These are phyloP conservation scores for Globisporangium carolinianum DNA, from an alignment of 352 stramenopile species.

Conservation along the genomic window DNA sequence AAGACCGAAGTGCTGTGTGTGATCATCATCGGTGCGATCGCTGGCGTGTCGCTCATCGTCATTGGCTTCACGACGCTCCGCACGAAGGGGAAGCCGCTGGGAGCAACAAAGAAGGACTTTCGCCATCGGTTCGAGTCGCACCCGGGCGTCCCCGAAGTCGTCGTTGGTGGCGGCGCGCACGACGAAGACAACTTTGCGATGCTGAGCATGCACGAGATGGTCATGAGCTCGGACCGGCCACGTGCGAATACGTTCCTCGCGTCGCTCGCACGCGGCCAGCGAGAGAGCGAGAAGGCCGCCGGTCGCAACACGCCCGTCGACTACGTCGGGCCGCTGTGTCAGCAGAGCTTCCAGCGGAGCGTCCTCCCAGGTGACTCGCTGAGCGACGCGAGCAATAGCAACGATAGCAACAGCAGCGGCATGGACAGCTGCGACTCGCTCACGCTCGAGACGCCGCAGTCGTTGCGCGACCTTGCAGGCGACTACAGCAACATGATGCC, in stretches of 20 bases:
- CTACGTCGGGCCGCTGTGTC: conserved; percentile 40
- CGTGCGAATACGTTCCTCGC: conserved; percentile 46
- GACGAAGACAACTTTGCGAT: conserved; percentile 75
- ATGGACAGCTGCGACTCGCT: conserved; percentile 11
- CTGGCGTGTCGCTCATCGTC: conserved; percentile 47
- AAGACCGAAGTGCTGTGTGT: conserved; percentile 58
- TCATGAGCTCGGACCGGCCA: conserved; percentile 33
- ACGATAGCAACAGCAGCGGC: neutral
- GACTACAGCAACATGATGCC: conserved; percentile 18
- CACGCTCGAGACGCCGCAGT: conserved; percentile 16
- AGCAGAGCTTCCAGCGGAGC: conserved; percentile 40
- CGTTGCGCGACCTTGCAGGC: conserved; percentile 18
- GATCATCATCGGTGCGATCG: conserved; percentile 67
- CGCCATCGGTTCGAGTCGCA: conserved; percentile 8
- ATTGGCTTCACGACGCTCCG: conserved; percentile 62
- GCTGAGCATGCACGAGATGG: conserved; percentile 64
- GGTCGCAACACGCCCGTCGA: conserved; percentile 22
- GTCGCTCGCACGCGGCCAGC: conserved; percentile 18
- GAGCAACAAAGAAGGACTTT: conserved; percentile 12
- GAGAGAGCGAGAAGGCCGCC: conserved; percentile 17
- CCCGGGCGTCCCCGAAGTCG: conserved; percentile 16
- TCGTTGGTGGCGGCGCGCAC: conserved; percentile 21
- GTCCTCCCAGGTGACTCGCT: conserved; percentile 13
- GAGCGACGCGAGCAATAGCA: conserved; percentile 12
- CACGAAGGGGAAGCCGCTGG: conserved; percentile 23